Percentiles rank a stretch among this genome's conserved stretches.
Conservation (phyloP, 208 protist species). For the Leishmania aethiopica region DNA sequence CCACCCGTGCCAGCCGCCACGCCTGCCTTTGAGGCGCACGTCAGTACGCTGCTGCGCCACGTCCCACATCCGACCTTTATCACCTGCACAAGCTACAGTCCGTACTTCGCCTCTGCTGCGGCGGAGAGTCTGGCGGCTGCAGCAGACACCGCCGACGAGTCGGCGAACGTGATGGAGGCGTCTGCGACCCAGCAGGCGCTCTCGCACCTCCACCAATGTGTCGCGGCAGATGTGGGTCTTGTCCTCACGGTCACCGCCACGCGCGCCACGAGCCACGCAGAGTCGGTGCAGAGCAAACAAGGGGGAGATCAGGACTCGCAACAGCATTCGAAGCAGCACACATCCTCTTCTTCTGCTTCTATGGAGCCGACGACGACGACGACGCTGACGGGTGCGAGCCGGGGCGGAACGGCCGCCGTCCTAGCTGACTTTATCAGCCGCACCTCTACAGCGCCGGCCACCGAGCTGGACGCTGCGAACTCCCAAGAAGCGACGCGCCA, state of each 20-base stretch:
- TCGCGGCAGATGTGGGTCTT: slow-evolving; percentile 10
- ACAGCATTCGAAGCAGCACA: background rate
- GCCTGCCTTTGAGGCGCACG: slow-evolving; percentile 29
- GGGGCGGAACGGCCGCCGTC: slow-evolving; percentile 9
- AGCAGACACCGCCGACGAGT: background rate
- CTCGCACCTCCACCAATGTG: background rate
- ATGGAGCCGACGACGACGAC: background rate
- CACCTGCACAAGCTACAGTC: slow-evolving; percentile 43
- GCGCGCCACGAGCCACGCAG: slow-evolving; percentile 4
- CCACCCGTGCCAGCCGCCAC: slow-evolving; percentile 40
- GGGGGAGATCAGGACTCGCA: background rate
- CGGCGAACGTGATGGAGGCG: background rate
- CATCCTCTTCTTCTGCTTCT: background rate
- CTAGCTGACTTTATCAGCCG: slow-evolving; percentile 8
- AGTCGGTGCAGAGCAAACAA: background rate
- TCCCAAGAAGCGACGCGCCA: background rate
- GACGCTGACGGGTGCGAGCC: slow-evolving; percentile 15
- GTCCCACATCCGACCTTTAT: slow-evolving; percentile 35
- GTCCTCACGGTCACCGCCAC: slow-evolving; percentile 36
- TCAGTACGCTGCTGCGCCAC: slow-evolving; percentile 23
- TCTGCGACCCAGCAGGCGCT: slow-evolving; percentile 26
- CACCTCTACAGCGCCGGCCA: background rate
- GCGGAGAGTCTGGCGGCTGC: background rate
- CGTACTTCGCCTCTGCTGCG: slow-evolving; percentile 24
- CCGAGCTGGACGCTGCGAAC: background rate